Conservation (phyloP, 257 asterid species). For the Fraxinus americana region DNA sequence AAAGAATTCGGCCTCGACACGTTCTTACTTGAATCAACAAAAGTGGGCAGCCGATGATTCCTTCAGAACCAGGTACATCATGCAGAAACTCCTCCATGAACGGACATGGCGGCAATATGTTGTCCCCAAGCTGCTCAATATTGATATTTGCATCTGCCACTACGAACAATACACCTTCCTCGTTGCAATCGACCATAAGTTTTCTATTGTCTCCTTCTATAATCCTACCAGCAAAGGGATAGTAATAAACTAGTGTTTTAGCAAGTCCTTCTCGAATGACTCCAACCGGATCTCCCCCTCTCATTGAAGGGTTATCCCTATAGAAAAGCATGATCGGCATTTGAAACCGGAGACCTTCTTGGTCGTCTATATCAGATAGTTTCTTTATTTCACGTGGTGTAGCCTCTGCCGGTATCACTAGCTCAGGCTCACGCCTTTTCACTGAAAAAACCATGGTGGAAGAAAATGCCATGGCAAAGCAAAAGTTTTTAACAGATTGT, state of each 20-base stretch:
- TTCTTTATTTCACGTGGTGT: conserved; percentile 24
- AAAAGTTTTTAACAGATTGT: background rate
- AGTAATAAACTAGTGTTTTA: conserved; percentile 22
- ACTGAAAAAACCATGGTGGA: conserved; percentile 19
- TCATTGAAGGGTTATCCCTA: background rate
- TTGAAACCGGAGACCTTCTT: conserved; percentile 27
- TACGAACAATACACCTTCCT: conserved; percentile 24
- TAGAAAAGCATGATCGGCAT: conserved; percentile 23
- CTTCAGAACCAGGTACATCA: conserved; percentile 37
- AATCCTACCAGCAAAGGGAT: conserved; percentile 31
- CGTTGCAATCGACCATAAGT: conserved; percentile 32
- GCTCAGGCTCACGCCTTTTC: conserved; percentile 20
- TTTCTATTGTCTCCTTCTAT: conserved; percentile 22
- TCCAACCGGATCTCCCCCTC: conserved; percentile 24
- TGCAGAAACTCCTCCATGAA: conserved; percentile 32
- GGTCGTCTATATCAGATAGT: conserved; percentile 33
- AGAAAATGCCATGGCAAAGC: background rate
- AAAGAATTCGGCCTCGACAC: background rate
- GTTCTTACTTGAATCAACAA: conserved; percentile 37
- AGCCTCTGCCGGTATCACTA: conserved; percentile 23
- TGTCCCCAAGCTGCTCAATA: conserved; percentile 22
- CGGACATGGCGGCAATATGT: conserved; percentile 23
- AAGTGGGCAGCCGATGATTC: conserved; percentile 32
- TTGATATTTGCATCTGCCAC: conserved; percentile 27
- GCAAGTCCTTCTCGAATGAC: conserved; percentile 24